Percentiles rank a stretch among this genome's conserved stretches.
Evolutionary conservation across 208 protist genomes (phyloP).

Genomic region (Leptomonas pyrrhocoris): DNA sequence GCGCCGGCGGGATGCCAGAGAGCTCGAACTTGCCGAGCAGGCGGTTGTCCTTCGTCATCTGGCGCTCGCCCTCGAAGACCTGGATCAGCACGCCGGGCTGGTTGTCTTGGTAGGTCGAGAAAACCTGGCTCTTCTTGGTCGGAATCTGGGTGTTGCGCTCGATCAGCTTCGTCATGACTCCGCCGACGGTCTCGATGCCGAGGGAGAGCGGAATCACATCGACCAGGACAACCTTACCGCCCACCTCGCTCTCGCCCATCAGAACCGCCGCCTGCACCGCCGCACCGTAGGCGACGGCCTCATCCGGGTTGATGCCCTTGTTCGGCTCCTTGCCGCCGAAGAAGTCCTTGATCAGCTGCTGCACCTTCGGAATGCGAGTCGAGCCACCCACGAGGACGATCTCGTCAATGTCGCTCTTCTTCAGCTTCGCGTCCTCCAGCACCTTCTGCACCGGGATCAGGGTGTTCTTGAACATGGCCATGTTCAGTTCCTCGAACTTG

Average conservation of each 20-base stretch:
- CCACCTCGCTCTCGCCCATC: constrained; percentile 66
- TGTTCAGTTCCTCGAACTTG: constrained; percentile 97
- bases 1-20: constrained; percentile 95
- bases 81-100: constrained; percentile 91
- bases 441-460: constrained; percentile 88
- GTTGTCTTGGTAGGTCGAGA: constrained; percentile 88
- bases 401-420: constrained; percentile 90
- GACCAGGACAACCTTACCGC: constrained; percentile 74
- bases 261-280: constrained; percentile 97
- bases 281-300: constrained; percentile 94
- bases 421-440: constrained; percentile 89
- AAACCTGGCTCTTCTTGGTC: constrained; percentile 85
- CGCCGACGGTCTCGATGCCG: constrained; percentile 93
- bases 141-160: constrained; percentile 85
- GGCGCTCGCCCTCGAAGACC: constrained; percentile 96
- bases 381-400: constrained; percentile 96
- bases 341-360: constrained; percentile 95
- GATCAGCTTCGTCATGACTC: constrained; percentile 95
- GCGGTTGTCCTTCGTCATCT: constrained; percentile 90
- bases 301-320: constrained; percentile 94
- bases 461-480: constrained; percentile 84
- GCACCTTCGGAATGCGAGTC: constrained; percentile 99
- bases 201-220: constrained; percentile 95
- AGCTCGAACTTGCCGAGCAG: constrained; percentile 96
- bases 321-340: constrained; percentile 95